Conservation (phyloP, 2,329 filamentous ascomycete genomes). For the Chrysosporium keratinophilum region DNA sequence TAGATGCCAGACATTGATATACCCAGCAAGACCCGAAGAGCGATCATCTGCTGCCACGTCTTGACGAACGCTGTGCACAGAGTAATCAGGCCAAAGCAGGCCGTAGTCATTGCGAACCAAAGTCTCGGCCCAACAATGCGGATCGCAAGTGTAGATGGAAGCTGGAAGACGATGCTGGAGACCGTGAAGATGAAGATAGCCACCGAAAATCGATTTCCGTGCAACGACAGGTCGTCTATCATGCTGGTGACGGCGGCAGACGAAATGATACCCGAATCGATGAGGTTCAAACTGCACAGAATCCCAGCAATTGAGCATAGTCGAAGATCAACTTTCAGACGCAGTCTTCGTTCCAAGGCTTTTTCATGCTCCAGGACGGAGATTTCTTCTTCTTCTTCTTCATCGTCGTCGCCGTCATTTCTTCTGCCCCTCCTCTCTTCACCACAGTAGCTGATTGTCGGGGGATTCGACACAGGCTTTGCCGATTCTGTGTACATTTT, state of each 20-base stretch:
- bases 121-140: constrained; percentile 53
- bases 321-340: constrained; percentile 55
- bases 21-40: constrained; percentile 54
- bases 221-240: constrained; percentile 52
- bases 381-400: constrained; percentile 3
- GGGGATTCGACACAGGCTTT: background rate
- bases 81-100: constrained; percentile 54
- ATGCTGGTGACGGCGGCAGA: constrained; percentile 60
- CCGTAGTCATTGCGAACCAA: constrained; percentile 52
- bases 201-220: constrained; percentile 57
- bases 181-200: constrained; percentile 66
- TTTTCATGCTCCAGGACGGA: background rate
- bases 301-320: constrained; percentile 61
- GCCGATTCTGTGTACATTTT: background rate
- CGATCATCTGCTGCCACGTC: constrained; percentile 61
- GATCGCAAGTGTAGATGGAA: constrained; percentile 58
- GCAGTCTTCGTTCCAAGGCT: constrained; percentile 28
- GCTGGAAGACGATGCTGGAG: constrained; percentile 55
- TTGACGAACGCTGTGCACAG: constrained; percentile 58
- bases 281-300: constrained; percentile 58
- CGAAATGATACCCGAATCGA: constrained; percentile 60
- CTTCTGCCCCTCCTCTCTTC: background rate
- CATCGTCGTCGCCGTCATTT: background rate
- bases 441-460: background rate
- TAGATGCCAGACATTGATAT: constrained; percentile 47